A percentile compares a stretch with the other conserved stretches of the same genome.
Conservation (phyloP, 176 grass and related monocot genomes). For the Zea luxurians region DNA sequence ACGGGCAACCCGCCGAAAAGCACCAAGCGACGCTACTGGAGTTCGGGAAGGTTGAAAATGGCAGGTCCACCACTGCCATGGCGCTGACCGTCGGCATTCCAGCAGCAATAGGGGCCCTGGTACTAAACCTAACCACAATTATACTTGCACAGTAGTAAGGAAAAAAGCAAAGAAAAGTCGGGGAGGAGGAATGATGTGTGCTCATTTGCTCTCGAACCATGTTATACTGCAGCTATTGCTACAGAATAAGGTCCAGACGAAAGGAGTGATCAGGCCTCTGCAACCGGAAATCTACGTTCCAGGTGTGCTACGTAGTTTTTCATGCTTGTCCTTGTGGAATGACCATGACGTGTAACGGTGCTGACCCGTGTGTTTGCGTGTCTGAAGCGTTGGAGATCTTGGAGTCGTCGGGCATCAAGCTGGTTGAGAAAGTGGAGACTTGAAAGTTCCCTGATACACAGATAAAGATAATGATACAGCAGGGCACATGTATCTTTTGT, state of each 20-base stretch:
- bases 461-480: not conserved
- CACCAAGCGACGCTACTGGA: conserved; percentile 79
- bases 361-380: conserved; percentile 4
- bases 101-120: conserved; percentile 81
- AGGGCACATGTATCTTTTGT: not conserved
- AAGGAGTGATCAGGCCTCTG: conserved; percentile 83
- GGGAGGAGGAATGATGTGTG: not conserved
- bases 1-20: conserved; percentile 63
- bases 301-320: conserved; percentile 35
- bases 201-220: conserved; percentile 13
- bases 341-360: not conserved
- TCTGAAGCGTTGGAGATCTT: conserved; percentile 85
- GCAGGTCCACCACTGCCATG: conserved; percentile 72
- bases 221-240: conserved; percentile 68
- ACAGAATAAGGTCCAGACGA: conserved; percentile 68
- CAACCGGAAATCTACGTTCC: conserved; percentile 80
- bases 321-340: not conserved
- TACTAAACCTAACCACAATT: conserved; percentile 39
- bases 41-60: conserved; percentile 73
- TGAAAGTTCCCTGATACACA: no score
- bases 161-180: not conserved
- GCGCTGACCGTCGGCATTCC: conserved; percentile 86
- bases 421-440: conserved; percentile 67
- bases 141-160: conserved; percentile 2
- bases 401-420: conserved; percentile 75